phyloP scores from a whole-genome alignment of 129 eudicot species.

The Logfia minima region DNA sequence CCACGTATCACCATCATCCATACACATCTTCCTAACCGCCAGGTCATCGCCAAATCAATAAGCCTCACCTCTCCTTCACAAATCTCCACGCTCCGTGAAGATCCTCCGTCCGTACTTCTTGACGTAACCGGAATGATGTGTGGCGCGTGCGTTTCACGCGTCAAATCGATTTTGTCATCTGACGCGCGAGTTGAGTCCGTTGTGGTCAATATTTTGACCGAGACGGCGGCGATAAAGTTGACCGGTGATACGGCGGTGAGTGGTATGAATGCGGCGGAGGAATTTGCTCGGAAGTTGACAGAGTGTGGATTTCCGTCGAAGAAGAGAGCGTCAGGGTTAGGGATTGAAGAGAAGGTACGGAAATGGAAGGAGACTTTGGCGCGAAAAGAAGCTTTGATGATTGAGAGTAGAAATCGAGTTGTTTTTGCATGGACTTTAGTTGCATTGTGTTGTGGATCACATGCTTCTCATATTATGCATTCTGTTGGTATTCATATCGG shows the following conservation, averaged over 20 bases:
- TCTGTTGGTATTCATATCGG: conserved; percentile 72
- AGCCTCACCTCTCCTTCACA: conserved; percentile 38
- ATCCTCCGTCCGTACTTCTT: conserved; percentile 50
- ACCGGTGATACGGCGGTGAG: conserved; percentile 27
- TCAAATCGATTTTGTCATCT: conserved; percentile 57
- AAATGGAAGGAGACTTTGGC: conserved; percentile 77
- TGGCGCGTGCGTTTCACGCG: conserved; percentile 84
- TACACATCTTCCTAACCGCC: conserved; percentile 26
- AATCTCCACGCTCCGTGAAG: conserved; percentile 8
- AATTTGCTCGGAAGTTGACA: conserved; percentile 63
- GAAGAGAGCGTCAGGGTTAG: conserved; percentile 65
- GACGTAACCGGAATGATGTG: conserved; percentile 96
- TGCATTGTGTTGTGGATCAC: conserved; percentile 86
- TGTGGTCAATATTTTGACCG: conserved; percentile 92
- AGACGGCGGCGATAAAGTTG: conserved; percentile 80
- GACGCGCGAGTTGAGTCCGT: conserved; percentile 76
- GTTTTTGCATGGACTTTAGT: conserved; percentile 90
- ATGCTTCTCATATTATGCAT: conserved; percentile 83
- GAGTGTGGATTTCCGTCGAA: conserved; percentile 77
- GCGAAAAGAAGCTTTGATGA: conserved; percentile 71
- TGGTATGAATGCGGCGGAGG: conserved; percentile 48
- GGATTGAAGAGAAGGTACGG: conserved; percentile 80
- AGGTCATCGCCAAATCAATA: conserved; percentile 51
- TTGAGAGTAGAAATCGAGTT: conserved; percentile 74
- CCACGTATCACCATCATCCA: conserved; percentile 5